Conservation (phyloP, 2,329 filamentous ascomycete genomes). For the Teratosphaeria nubilosa region DNA sequence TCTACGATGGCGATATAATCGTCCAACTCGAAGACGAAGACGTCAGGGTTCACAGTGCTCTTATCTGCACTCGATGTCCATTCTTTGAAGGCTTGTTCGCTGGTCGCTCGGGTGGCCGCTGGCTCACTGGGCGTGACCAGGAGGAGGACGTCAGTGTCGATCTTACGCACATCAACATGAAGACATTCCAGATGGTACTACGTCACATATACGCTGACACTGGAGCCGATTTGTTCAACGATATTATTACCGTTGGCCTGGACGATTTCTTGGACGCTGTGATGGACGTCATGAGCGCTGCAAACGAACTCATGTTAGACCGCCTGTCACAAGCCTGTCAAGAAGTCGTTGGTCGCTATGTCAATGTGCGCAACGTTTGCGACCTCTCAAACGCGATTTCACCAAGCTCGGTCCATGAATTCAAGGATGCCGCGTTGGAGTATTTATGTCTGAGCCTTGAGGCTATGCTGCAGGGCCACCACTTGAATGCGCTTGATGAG, state of each 20-base stretch:
- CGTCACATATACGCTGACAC: conserved; percentile 75
- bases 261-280: conserved; percentile 85
- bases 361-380: conserved; percentile 77
- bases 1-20: conserved; percentile 68
- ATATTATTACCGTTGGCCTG: conserved; percentile 57
- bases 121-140: conserved; percentile 46
- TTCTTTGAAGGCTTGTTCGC: conserved; percentile 88
- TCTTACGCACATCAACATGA: conserved; percentile 64
- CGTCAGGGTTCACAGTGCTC: conserved; percentile 61
- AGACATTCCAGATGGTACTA: conserved; percentile 69
- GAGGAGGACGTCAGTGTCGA: conserved; percentile 61
- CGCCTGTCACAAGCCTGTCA: conserved; percentile 85
- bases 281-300: conserved; percentile 78
- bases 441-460: conserved; percentile 90
- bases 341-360: conserved; percentile 67
- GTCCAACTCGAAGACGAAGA: conserved; percentile 65
- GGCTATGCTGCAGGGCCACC: conserved; percentile 76
- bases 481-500: conserved; percentile 75
- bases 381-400: conserved; percentile 77
- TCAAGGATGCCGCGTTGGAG: conserved; percentile 79
- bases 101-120: conserved; percentile 75
- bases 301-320: conserved; percentile 93
- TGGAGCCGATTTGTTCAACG: conserved; percentile 71
- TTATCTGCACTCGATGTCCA: conserved; percentile 75
- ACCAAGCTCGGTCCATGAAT: conserved; percentile 69